Evolutionary conservation across 2,329 filamentous ascomycete species (phyloP).

Genomic region (Plenodomus lindquistii): DNA sequence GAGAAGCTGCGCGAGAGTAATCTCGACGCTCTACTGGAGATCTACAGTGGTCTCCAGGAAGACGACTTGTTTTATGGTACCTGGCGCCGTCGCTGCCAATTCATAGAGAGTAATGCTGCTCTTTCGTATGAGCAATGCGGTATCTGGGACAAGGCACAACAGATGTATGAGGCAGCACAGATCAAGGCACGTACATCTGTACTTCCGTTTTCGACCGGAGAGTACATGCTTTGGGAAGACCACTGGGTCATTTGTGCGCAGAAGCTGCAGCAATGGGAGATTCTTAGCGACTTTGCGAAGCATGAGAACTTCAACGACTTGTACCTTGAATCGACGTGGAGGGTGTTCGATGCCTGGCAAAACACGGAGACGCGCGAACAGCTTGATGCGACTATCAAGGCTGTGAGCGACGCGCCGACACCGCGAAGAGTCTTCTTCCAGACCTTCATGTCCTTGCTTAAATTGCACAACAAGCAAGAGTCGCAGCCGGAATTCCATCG

Average conservation of each 20-base stretch:
- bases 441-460: constrained; percentile 94
- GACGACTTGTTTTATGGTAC: constrained; percentile 98
- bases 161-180: constrained; percentile 93
- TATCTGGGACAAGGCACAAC: constrained; percentile 99
- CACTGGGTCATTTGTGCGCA: constrained; percentile 98
- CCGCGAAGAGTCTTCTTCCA: constrained; percentile 95
- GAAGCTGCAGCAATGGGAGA: constrained; percentile 99
- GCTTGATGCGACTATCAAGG: constrained; percentile 91
- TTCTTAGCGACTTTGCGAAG: constrained; percentile 95
- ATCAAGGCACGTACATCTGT: constrained; percentile 95
- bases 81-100: constrained; percentile 92
- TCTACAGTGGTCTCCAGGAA: constrained; percentile 89
- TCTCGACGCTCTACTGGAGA: constrained; percentile 89
- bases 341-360: constrained; percentile 93
- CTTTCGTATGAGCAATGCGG: constrained; percentile 98
- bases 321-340: constrained; percentile 92
- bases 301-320: constrained; percentile 99
- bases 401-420: constrained; percentile 95
- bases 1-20: constrained; percentile 87
- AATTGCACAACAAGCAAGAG: constrained; percentile 89
- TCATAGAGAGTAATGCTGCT: constrained; percentile 95
- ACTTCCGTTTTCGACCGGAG: constrained; percentile 92
- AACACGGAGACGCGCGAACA: constrained; percentile 83
- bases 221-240: constrained; percentile 99
- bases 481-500: constrained; percentile 78